A percentile compares a stretch with the other conserved stretches of the same genome.
Evolutionary conservation across 2,329 filamentous ascomycete species (phyloP).

Genomic region (Didymellaceae sp.): DNA sequence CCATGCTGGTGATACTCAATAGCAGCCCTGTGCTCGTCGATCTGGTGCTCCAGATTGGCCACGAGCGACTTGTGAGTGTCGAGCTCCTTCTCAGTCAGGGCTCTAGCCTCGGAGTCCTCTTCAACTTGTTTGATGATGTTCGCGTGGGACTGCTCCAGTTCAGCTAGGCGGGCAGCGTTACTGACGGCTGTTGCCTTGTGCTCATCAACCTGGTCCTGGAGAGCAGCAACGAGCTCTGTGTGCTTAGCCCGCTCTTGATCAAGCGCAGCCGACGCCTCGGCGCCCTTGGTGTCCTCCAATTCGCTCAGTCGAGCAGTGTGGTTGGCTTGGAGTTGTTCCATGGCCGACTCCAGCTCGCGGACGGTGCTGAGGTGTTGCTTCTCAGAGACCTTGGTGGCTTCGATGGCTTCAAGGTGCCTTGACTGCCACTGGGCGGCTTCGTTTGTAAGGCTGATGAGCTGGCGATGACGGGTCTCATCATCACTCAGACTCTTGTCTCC

Average conservation of each 20-base stretch:
- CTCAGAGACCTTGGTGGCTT: slow-evolving; percentile 75
- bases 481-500: slow-evolving; percentile 29
- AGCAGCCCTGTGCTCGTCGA: slow-evolving; percentile 62
- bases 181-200: slow-evolving; percentile 76
- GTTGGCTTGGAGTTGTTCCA: slow-evolving; percentile 48
- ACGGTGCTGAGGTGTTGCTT: slow-evolving; percentile 75
- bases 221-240: slow-evolving; percentile 60
- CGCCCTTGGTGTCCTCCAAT: slow-evolving; percentile 38
- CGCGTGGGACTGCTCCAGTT: slow-evolving; percentile 75
- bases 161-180: slow-evolving; percentile 72
- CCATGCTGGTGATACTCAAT: slow-evolving; percentile 62
- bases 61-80: slow-evolving; percentile 59
- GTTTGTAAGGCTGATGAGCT: slow-evolving; percentile 69
- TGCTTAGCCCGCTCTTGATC: slow-evolving; percentile 53
- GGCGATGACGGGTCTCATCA: slow-evolving; percentile 56
- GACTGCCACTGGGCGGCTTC: slow-evolving; percentile 77
- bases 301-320: slow-evolving; percentile 39
- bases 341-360: slow-evolving; percentile 71
- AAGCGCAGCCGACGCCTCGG: slow-evolving; percentile 40
- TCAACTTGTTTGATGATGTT: slow-evolving; percentile 72
- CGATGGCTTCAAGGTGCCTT: slow-evolving; percentile 75
- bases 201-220: slow-evolving; percentile 79
- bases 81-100: slow-evolving; percentile 61
- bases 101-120: slow-evolving; percentile 66
- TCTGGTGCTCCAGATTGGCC: slow-evolving; percentile 62